phyloP scores from a whole-genome alignment of 139 green algal genomes.

The Chlamydomonas applanata region DNA sequence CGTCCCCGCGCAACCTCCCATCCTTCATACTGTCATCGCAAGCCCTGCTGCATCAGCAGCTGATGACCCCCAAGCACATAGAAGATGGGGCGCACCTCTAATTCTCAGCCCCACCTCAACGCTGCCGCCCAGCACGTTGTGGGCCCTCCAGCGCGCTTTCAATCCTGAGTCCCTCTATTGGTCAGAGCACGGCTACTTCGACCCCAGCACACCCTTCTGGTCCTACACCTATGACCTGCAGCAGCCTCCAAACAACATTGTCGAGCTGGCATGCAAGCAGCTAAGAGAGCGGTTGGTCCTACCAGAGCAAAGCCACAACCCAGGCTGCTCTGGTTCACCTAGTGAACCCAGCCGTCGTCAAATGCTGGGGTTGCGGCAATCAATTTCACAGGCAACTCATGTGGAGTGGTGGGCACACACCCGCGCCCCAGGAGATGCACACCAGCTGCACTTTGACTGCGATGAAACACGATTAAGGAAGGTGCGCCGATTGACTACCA shows the following conservation, averaged over 20 bases:
- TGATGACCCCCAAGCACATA: not conserved
- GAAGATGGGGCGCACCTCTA: not conserved
- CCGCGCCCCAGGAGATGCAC: not conserved
- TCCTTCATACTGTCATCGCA: not conserved
- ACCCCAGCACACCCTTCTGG: constrained; percentile 32
- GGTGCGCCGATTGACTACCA: constrained; percentile 16
- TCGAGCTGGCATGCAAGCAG: constrained; percentile 18
- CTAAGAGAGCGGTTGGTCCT: constrained; percentile 15
- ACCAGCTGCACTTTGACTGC: constrained; percentile 48
- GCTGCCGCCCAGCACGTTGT: not conserved
- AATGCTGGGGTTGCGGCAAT: constrained; percentile 2
- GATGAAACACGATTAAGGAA: constrained; percentile 29
- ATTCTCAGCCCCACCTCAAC: not conserved
- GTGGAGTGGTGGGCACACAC: constrained; percentile 51
- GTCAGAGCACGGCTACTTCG: constrained; percentile 27
- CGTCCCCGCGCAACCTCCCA: not conserved
- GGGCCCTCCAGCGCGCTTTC: constrained; percentile 15
- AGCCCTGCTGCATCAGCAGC: not conserved
- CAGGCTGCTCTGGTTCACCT: not conserved
- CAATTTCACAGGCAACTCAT: constrained; percentile 2
- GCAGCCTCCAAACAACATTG: constrained; percentile 9
- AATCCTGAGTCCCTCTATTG: constrained; percentile 23
- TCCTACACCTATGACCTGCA: constrained; percentile 28
- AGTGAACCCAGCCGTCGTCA: not conserved
- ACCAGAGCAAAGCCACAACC: not conserved